A percentile compares a stretch with the other conserved stretches of the same genome.
These are phyloP conservation scores for Neltuma alba DNA, from an alignment of 306 rosid genomes.

Conservation along the genomic window DNA sequence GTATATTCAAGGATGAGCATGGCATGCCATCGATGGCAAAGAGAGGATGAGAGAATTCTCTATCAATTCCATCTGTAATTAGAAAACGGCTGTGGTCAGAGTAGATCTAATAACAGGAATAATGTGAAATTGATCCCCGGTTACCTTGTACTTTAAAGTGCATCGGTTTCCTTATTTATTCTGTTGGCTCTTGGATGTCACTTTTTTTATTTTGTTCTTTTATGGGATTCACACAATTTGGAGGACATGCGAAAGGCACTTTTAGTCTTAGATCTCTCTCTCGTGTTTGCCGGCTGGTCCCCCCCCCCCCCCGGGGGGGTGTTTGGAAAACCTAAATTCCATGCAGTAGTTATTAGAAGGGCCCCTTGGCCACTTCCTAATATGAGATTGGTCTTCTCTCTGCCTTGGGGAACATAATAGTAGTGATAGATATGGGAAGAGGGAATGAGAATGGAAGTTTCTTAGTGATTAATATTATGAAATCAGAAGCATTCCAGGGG, in stretches of 20 bases:
- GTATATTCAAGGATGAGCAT: constrained; percentile 61
- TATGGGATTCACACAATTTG: neutral
- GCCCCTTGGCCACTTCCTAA: neutral
- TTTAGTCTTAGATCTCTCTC: no score
- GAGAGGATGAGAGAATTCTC: constrained; percentile 50
- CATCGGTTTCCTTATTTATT: constrained; percentile 31
- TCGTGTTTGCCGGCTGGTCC: no score
- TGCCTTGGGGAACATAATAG: neutral
- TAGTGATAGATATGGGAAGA: neutral
- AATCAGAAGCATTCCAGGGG: neutral
- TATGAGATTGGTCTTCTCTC: neutral
- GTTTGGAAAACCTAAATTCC: neutral
- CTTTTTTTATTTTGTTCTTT: neutral
- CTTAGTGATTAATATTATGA: neutral
- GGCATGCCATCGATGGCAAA: constrained; percentile 48
- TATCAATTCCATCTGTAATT: constrained; percentile 61
- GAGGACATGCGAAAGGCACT: neutral
- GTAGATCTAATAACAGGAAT: constrained; percentile 56
- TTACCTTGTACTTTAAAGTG: constrained; percentile 41
- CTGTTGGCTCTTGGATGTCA: constrained; percentile 7
- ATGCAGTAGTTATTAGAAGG: neutral
- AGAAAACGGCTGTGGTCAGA: constrained; percentile 58
- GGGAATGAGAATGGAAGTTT: neutral
- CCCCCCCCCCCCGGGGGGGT: no score
- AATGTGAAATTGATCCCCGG: constrained; percentile 54